Percentiles rank a stretch among this genome's conserved stretches.
These are phyloP conservation scores for Zygosaccharomyces kombuchaensis DNA, from an alignment of 805 yeast genomes.

Conservation along the genomic window DNA sequence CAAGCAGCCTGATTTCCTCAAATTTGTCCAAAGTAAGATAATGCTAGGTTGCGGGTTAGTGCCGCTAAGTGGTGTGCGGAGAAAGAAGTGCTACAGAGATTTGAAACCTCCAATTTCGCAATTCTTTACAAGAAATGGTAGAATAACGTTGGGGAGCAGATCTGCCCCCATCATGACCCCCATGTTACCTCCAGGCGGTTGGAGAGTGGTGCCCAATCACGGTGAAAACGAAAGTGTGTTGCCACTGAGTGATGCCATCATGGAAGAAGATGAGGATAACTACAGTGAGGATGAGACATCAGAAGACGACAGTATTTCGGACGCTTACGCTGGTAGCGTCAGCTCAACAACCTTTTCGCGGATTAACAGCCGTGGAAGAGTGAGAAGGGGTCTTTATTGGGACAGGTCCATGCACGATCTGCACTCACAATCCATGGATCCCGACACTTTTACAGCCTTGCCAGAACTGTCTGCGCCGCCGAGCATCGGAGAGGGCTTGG, in stretches of 20 bases:
- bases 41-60: constrained; percentile 37
- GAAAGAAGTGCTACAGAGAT: constrained; percentile 31
- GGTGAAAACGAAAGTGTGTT: constrained; percentile 13
- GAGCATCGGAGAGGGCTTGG: constrained; percentile 12
- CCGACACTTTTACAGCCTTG: constrained; percentile 2
- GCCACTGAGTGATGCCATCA: constrained; percentile 6
- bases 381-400: constrained; percentile 31
- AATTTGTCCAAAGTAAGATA: constrained; percentile 39
- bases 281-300: constrained; percentile 4
- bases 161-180: constrained; percentile 26
- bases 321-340: constrained; percentile 5
- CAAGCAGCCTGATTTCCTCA: constrained; percentile 39
- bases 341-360: constrained; percentile 6
- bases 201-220: constrained; percentile 30
- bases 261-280: constrained; percentile 6
- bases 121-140: constrained; percentile 32
- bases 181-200: constrained; percentile 34
- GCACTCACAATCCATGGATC: constrained; percentile 8
- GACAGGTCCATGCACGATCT: constrained; percentile 32
- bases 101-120: constrained; percentile 34
- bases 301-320: constrained; percentile 1
- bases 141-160: constrained; percentile 23
- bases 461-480: constrained; percentile 8
- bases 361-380: constrained; percentile 4
- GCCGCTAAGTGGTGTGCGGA: constrained; percentile 26